Percentiles rank a stretch among this genome's conserved stretches.
Conservation (phyloP, 257 asterid species). For the Petunia secreta region DNA sequence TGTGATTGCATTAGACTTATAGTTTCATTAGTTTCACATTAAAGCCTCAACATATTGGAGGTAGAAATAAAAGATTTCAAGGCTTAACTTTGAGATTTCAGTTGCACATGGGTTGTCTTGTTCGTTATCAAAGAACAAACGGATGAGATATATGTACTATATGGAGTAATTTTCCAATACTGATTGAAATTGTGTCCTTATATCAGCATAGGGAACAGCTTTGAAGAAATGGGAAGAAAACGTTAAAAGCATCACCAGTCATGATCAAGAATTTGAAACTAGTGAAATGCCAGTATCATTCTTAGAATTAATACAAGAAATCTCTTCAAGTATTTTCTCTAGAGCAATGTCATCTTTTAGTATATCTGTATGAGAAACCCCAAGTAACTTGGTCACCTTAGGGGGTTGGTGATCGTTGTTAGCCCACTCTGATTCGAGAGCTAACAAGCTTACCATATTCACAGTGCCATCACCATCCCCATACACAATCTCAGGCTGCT, state of each 20-base stretch:
- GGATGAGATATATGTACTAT: too few species aligned
- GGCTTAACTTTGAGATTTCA: too few species aligned
- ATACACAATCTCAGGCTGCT: conserved; percentile 59
- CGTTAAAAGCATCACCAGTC: neutral
- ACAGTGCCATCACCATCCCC: conserved; percentile 96
- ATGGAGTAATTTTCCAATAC: too few species aligned
- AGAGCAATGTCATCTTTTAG: conserved; percentile 57
- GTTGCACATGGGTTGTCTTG: too few species aligned
- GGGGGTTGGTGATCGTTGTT: conserved; percentile 41
- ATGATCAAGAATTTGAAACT: conserved; percentile 23
- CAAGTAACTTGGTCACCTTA: conserved; percentile 56
- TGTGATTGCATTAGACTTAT: too few species aligned
- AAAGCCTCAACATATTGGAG: too few species aligned
- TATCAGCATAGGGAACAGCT: too few species aligned
- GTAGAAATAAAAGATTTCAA: too few species aligned
- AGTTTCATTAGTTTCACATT: too few species aligned
- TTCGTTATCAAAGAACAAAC: too few species aligned
- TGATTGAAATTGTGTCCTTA: too few species aligned
- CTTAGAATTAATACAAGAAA: conserved; percentile 51
- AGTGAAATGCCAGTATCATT: conserved; percentile 31
- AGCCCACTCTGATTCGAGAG: conserved; percentile 52
- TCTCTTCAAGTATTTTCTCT: conserved; percentile 40
- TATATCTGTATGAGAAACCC: conserved; percentile 63
- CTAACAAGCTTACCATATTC: conserved; percentile 72
- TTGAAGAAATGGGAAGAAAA: too few species aligned